Conservation (phyloP, 2,329 filamentous ascomycete species). For the Colletotrichum sp. region DNA sequence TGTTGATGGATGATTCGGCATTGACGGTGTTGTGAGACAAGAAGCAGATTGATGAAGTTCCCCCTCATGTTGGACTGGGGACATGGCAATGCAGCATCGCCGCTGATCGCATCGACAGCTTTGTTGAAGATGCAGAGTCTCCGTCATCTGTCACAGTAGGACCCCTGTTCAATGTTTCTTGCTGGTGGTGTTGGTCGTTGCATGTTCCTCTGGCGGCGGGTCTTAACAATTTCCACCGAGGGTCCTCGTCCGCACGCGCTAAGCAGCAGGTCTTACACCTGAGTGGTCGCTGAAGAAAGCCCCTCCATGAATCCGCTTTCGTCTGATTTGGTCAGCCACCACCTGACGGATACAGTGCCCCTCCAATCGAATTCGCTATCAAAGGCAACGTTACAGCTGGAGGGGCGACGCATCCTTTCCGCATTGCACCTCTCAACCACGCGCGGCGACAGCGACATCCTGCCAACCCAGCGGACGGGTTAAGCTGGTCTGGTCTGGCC, state of each 20-base stretch:
- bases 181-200: slow-evolving; percentile 7
- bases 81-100: neutral
- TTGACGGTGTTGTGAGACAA: neutral
- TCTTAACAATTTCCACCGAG: neutral
- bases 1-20: neutral
- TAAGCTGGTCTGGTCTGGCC: neutral
- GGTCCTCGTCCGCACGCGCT: neutral
- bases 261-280: neutral
- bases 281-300: neutral
- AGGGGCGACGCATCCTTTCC: slow-evolving; percentile 4
- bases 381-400: slow-evolving; percentile 21
- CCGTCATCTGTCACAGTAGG: neutral
- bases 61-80: neutral
- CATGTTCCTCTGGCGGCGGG: slow-evolving; percentile 4
- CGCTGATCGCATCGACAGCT: neutral
- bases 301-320: neutral
- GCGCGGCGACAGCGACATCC: neutral
- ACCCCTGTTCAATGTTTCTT: neutral
- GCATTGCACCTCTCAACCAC: neutral
- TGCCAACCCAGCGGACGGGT: neutral
- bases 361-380: neutral
- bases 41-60: neutral
- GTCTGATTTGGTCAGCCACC: slow-evolving; percentile 10
- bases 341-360: neutral
- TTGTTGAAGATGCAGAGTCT: neutral